phyloP scores from a whole-genome alignment of 768 basidiomycete species.

The Tricholoma saponaceum region DNA sequence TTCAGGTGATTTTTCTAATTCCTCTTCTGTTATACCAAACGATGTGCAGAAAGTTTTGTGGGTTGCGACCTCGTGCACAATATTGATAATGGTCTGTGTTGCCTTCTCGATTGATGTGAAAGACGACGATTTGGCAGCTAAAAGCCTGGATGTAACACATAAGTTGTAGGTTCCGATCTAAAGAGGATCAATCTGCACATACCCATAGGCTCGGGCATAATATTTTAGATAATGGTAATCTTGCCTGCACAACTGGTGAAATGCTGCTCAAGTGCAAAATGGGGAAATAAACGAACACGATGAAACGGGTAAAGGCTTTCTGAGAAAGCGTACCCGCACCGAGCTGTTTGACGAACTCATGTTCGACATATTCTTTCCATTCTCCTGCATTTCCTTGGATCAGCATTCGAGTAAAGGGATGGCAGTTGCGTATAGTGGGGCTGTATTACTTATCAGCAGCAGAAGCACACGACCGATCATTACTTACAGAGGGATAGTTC shows the following conservation, averaged over 20 bases:
- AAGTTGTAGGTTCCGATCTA: background rate
- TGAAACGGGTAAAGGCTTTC: conserved; percentile 77
- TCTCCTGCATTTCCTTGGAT: conserved; percentile 49
- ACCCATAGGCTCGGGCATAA: conserved; percentile 82
- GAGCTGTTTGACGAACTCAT: conserved; percentile 77
- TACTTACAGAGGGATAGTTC: conserved; percentile 45
- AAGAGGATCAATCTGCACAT: conserved; percentile 13
- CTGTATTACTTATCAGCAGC: conserved; percentile 28
- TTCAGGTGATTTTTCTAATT: conserved; percentile 62
- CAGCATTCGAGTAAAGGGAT: conserved; percentile 64
- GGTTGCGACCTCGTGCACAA: conserved; percentile 66
- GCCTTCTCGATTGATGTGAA: conserved; percentile 62
- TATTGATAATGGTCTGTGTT: conserved; percentile 55
- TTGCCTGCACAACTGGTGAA: conserved; percentile 42
- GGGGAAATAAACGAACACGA: conserved; percentile 53
- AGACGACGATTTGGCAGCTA: conserved; percentile 71
- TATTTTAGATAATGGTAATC: conserved; percentile 82
- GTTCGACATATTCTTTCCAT: conserved; percentile 78
- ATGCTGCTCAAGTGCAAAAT: background rate
- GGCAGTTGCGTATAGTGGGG: conserved; percentile 54
- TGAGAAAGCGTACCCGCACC: conserved; percentile 66
- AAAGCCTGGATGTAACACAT: conserved; percentile 42
- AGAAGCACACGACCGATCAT: background rate
- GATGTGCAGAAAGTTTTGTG: conserved; percentile 68
- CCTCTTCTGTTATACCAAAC: conserved; percentile 62